Percentiles rank a stretch among this genome's conserved stretches.
phyloP scores from a whole-genome alignment of 805 yeast species.

The Teunomyces barrocoloradensis region DNA sequence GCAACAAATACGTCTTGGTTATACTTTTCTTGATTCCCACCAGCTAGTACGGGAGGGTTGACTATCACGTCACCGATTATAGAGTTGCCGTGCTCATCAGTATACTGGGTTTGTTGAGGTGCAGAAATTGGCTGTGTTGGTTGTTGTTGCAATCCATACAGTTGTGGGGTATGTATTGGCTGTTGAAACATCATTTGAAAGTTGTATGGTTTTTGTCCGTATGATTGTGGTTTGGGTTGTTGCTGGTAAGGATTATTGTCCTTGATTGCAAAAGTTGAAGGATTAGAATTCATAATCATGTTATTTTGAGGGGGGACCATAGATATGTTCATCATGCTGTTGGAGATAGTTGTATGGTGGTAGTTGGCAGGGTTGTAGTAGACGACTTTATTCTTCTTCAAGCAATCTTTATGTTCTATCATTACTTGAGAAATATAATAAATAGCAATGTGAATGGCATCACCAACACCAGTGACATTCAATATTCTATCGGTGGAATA shows the following conservation, averaged over 20 bases:
- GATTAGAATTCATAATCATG: slow-evolving; percentile 16
- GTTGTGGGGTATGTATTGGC: slow-evolving; percentile 30
- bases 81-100: slow-evolving; percentile 45
- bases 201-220: slow-evolving; percentile 29
- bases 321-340: slow-evolving; percentile 19
- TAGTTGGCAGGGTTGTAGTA: slow-evolving; percentile 58
- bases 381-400: slow-evolving; percentile 52
- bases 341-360: slow-evolving; percentile 13
- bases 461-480: slow-evolving; percentile 74
- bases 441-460: slow-evolving; percentile 81
- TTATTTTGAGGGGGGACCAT: slow-evolving; percentile 19
- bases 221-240: slow-evolving; percentile 12
- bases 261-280: slow-evolving; percentile 14
- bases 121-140: slow-evolving; percentile 2
- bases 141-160: neutral
- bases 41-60: slow-evolving; percentile 34
- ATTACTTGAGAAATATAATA: slow-evolving; percentile 71
- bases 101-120: slow-evolving; percentile 29
- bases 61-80: slow-evolving; percentile 45
- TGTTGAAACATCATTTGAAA: slow-evolving; percentile 43
- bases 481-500: slow-evolving; percentile 75
- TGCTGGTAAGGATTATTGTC: slow-evolving; percentile 4
- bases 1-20: slow-evolving; percentile 76
- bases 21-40: slow-evolving; percentile 46
- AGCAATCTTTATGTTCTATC: slow-evolving; percentile 53